A percentile compares a stretch with the other conserved stretches of the same genome.
Evolutionary conservation across 1,284 basidiomycete genomes (phyloP).

Genomic region (Butyriboletus appendiculatus): DNA sequence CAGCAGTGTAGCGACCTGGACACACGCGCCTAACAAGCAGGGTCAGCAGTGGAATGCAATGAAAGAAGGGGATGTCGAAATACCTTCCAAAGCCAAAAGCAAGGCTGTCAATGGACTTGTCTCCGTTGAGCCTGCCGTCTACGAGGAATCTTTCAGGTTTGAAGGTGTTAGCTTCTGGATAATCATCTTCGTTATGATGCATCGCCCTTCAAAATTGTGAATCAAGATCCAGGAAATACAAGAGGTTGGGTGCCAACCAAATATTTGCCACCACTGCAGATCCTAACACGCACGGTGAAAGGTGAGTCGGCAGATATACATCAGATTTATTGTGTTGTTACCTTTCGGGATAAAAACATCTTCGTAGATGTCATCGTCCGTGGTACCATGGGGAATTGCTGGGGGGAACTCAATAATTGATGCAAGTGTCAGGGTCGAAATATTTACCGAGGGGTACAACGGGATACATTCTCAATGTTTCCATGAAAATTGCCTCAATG

Average conservation of each 20-base stretch:
- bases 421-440: background rate
- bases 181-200: conserved; percentile 40
- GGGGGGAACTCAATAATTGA: background rate
- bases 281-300: conserved; percentile 9
- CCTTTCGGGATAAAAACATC: conserved; percentile 46
- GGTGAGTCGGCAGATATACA: background rate
- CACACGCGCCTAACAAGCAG: conserved; percentile 21
- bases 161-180: conserved; percentile 43
- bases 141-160: conserved; percentile 43
- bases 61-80: background rate
- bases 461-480: conserved; percentile 50
- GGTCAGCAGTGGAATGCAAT: background rate
- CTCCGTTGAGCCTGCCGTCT: conserved; percentile 28
- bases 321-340: background rate
- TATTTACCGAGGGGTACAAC: conserved; percentile 34
- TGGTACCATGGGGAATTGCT: conserved; percentile 47
- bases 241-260: conserved; percentile 36
- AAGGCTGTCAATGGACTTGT: conserved; percentile 34
- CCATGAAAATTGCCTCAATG: conserved; percentile 48
- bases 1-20: conserved; percentile 31
- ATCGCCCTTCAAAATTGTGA: conserved; percentile 39
- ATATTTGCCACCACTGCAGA: conserved; percentile 45
- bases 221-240: background rate
- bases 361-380: conserved; percentile 42
- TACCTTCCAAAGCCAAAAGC: conserved; percentile 48